Evolutionary conservation across 2,329 filamentous ascomycete genomes (phyloP), one percentile per base, ranked within the genome.

Genomic region (Aspergillus uvarum): DNA sequence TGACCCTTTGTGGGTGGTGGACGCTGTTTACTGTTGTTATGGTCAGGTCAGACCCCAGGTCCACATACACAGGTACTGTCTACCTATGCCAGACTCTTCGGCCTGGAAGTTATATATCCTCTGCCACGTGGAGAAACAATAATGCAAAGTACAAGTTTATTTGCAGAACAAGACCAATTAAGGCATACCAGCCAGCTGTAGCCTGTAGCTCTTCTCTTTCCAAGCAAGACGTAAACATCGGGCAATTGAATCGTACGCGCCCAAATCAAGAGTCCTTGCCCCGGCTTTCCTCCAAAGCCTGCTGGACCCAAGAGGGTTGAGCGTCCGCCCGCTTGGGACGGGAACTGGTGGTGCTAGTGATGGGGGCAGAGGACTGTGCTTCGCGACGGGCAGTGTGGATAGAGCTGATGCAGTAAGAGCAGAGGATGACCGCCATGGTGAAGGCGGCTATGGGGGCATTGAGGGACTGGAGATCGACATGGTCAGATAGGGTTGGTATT

Each of bases 371-470:
- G 56, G 85, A 83, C 62, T 85, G 81, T 0, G 87, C 87, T 64
- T 89, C 89, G 51, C 83, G 79, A 66, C 89, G 88, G 2, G 88
- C 88, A 24, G 86, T 84, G 61, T 82, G 80, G 63, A 90, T 90
- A 24, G 84, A 87, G 8, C 83, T 87, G 54, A 87, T 78, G 29
- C 86, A 80, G 74, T 90, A 90, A 47, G 76, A 74, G 72, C 84
- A 85, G 32, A 87, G 80, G 22, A 88, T 70, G 52, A 82, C 73
- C 16, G 85, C 85, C 85, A 88, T 87, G 14, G 82, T 83, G 63
- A 86, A 79, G 26, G 85, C 85, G n/a, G 84, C 85, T n/a, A 86
- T 77, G 5, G 86, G 85, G 2, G 84, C 85, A 60, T 84, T 81
- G 42, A 86, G 68, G 4, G 81, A 84, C 81, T 84, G 38, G 38